Base-by-base conservation (phyloP, 140 eudicot genomes). In the Senecio squalidus region DNA sequence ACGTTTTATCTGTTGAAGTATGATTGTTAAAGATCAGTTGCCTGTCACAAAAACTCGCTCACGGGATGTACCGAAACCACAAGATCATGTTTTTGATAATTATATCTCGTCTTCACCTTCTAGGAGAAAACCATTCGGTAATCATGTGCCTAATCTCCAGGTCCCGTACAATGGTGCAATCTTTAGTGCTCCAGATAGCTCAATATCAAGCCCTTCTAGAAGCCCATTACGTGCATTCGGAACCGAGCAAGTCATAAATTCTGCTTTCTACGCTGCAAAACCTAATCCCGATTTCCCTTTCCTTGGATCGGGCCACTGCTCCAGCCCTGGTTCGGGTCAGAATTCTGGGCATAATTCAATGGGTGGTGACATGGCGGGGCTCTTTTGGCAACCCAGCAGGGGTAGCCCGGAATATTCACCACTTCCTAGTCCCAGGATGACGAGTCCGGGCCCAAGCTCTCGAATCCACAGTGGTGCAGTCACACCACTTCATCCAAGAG, bases 391-490 rank as follows among this genome's bases (percentile, higher is more conserved):
- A 66, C 96, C 88, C 6, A 84, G 98, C 57, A 81, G 98, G 73
- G 91, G 96, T 56, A 92, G 98, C 78, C 96, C 98, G 14, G 98
- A 92, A 68, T 92, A 77, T 74, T 92, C 96, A 58, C 98, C 96
- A 21, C 86, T 72, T 70, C 98, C 96, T 30, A 92, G 99, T 43
- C 99, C 96, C n/a, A 77, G 76, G 75, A 80, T 92, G 95, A 84
- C 89, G 15, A 88, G 96, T 52, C 95, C 98, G 7, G 96, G 94
- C 23, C 96, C 96, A 0, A 73, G 96, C 62, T 84, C 95, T 17
- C 78, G 96, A 69, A 88, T 88, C 66, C 90, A 88, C 48, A 88
- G 96, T 66, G 94, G 96, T 55, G 94, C 96, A 10, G 96, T 92
- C 40, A 92, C 96, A 34, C 98, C 98, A 31, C 79, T 84, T 71